phyloP scores from a whole-genome alignment of 805 yeast species.

The Candida vaughaniae region DNA sequence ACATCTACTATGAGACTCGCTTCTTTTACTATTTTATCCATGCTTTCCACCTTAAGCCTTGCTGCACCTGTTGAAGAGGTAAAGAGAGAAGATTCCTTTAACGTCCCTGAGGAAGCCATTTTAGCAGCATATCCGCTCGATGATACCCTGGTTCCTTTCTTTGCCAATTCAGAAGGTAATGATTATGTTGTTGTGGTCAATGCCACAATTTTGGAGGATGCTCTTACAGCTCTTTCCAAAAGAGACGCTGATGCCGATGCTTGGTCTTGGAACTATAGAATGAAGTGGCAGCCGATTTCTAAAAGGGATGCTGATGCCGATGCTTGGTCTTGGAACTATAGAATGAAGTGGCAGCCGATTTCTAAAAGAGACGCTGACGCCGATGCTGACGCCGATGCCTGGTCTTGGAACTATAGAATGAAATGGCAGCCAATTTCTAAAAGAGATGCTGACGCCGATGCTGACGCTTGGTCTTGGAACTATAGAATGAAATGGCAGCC shows the following conservation, averaged over 20 bases:
- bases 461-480: constrained; percentile 14
- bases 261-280: constrained; percentile 13
- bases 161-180: constrained; percentile 12
- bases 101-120: constrained; percentile 14
- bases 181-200: constrained; percentile 15
- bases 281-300: constrained; percentile 17
- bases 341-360: constrained; percentile 14
- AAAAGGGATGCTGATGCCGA: constrained; percentile 13
- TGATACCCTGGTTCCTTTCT: constrained; percentile 10
- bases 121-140: constrained; percentile 14
- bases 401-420: constrained; percentile 8
- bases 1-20: constrained; percentile 14
- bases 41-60: constrained; percentile 8
- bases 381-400: constrained; percentile 20
- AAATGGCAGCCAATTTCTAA: constrained; percentile 13
- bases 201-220: constrained; percentile 10
- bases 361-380: constrained; percentile 26
- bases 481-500: constrained; percentile 11
- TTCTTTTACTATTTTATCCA: constrained; percentile 11
- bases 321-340: constrained; percentile 10
- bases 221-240: constrained; percentile 4
- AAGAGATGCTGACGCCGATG: constrained; percentile 18
- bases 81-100: constrained; percentile 6
- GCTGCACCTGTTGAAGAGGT: constrained; percentile 15
- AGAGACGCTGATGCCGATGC: constrained; percentile 23